Base-by-base conservation (phyloP, 2,329 filamentous ascomycete species). In the Colletotrichum cereale region DNA sequence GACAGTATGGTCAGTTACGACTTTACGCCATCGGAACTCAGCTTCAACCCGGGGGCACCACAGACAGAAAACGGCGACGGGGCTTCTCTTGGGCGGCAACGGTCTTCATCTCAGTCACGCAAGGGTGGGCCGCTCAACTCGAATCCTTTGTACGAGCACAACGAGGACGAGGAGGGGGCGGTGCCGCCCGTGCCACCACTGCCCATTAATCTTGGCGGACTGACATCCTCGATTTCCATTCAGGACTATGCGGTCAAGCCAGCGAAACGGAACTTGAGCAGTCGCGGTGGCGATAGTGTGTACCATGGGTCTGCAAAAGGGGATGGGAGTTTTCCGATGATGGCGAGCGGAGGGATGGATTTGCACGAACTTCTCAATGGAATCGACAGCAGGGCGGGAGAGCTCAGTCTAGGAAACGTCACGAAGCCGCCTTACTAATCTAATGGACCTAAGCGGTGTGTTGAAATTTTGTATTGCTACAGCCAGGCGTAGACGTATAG, bases 1-100 rank as follows among this genome's bases (percentile, higher is more conserved):
- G 92, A 94, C 65, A 93, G 91, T 79, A 88, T 94, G 84, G 87
- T 92, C 73, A 93, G 90, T 82, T 92, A 91, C 74, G 91, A 93
- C 67, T 86, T 89, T 74, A 88, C 88, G 55, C 85, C 88, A n/a
- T 92, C 90, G 8, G 91, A 93, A 76, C 81, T 89, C 26, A 92
- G 89, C 48, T 91, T 89, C 78, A 89, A 88, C 76, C 85, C 75
- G 67, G 78, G 76, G 70, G 73, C 68, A 31, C 61, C 67, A 18
- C 66, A 71, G 52, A 68, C 74, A 29, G 80, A 79, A 31, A 76
- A 77, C 21, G 75, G 74, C 34, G 77, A 79, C 40, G 67, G 65
- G 75, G 75, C 24, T 76, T 76, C 16, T 75, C 77, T 62, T 71
- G 48, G 78, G 75, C 75, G 76, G 16, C 76, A 78, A 73, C 75